Percentiles rank a stretch among this genome's conserved stretches.
phyloP scores from a whole-genome alignment of 768 basidiomycete genomes.

The Lepiota subincarnata region DNA sequence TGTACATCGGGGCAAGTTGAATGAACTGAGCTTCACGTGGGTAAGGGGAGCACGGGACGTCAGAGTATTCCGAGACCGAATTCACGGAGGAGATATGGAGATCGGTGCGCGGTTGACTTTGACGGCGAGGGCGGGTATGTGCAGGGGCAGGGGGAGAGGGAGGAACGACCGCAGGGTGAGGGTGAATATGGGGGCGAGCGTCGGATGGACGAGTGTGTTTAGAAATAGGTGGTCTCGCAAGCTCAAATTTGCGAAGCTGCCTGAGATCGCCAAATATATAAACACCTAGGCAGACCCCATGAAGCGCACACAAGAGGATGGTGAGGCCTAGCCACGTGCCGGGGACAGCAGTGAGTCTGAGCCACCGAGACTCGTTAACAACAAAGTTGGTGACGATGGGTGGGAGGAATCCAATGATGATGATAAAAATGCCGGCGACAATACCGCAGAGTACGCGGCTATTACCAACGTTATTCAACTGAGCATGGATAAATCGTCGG shows the following conservation, averaged over 20 bases:
- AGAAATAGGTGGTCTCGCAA: conserved; percentile 64
- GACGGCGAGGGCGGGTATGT: background rate
- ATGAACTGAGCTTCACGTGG: background rate
- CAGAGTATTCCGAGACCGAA: conserved; percentile 4
- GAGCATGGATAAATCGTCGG: conserved; percentile 61
- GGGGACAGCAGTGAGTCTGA: conserved; percentile 56
- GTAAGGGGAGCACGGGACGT: background rate
- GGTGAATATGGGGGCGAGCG: background rate
- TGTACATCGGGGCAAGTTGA: conserved; percentile 18
- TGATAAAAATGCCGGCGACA: conserved; percentile 51
- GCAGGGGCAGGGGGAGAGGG: background rate
- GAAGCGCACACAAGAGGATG: conserved; percentile 55
- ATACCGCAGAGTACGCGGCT: conserved; percentile 68
- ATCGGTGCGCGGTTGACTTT: background rate
- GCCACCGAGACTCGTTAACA: conserved; percentile 46
- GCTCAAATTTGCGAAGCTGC: conserved; percentile 74
- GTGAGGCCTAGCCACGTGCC: conserved; percentile 70
- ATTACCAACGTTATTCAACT: conserved; percentile 70
- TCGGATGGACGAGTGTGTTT: conserved; percentile 27
- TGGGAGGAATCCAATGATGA: conserved; percentile 42
- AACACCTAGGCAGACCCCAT: conserved; percentile 75
- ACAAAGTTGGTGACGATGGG: conserved; percentile 48
- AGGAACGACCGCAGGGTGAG: conserved; percentile 1
- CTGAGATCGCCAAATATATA: conserved; percentile 78
- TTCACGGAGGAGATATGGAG: background rate